Evolutionary conservation across 129 eudicot genomes (phyloP).

Genomic region (Deinandra increscens): DNA sequence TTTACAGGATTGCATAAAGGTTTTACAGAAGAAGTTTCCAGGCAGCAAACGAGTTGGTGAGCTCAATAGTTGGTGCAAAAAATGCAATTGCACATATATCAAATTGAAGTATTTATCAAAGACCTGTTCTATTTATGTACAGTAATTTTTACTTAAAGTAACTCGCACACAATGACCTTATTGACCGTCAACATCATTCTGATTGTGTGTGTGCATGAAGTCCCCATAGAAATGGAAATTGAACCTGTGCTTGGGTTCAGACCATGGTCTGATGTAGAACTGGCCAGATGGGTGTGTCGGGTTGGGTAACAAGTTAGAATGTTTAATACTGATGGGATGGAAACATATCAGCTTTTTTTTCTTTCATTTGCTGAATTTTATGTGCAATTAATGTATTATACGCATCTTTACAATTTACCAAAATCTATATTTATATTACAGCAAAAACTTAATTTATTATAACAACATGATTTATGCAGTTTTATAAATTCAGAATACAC

Average conservation of each 20-base stretch:
- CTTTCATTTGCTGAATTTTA: background rate
- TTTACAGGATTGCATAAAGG: slow-evolving; percentile 82
- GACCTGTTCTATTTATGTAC: background rate
- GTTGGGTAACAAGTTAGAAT: background rate
- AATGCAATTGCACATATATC: background rate
- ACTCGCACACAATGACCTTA: background rate
- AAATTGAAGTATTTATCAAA: background rate
- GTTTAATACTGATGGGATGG: background rate
- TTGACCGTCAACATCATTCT: background rate
- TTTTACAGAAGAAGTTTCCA: slow-evolving; percentile 71
- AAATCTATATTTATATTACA: background rate
- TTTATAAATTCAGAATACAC: background rate
- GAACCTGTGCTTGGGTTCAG: background rate
- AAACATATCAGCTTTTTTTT: background rate
- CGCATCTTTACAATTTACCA: background rate
- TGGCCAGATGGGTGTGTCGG: background rate
- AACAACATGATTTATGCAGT: background rate
- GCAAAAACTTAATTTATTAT: too few relatives aligned
- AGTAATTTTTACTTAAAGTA: background rate
- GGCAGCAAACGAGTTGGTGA: slow-evolving; percentile 96
- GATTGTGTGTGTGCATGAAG: background rate
- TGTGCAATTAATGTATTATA: background rate
- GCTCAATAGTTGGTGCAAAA: slow-evolving; percentile 34
- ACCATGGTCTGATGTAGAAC: background rate
- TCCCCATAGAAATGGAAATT: background rate